Evolutionary conservation across 257 asterid species (phyloP).

Genomic region (Cruciata laevipes): DNA sequence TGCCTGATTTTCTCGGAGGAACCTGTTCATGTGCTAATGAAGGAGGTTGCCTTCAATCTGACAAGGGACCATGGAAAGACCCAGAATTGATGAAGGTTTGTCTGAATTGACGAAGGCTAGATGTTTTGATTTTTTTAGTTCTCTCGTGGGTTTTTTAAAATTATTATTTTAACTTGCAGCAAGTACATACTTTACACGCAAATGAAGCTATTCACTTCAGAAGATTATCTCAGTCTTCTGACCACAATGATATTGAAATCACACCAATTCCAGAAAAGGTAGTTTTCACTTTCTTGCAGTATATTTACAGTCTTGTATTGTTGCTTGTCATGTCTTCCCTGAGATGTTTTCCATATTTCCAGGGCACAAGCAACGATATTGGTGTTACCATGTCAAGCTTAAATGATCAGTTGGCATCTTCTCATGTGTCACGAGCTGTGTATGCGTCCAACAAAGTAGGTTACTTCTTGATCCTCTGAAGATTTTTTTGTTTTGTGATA

Average conservation of each 20-base stretch:
- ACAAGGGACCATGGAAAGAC: slow-evolving; percentile 92
- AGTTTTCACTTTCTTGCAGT: slow-evolving; percentile 5
- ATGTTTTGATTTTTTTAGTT: not conserved
- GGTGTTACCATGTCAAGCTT: slow-evolving; percentile 27
- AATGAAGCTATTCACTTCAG: slow-evolving; percentile 41
- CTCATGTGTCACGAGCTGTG: slow-evolving; percentile 23
- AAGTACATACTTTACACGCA: slow-evolving; percentile 55
- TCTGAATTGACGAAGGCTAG: too few relatives aligned
- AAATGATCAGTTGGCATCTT: slow-evolving; percentile 29
- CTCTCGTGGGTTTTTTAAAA: slow-evolving; percentile 18
- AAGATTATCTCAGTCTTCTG: slow-evolving; percentile 42
- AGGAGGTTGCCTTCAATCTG: slow-evolving; percentile 89
- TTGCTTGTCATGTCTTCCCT: slow-evolving; percentile 2
- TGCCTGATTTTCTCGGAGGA: slow-evolving; percentile 98
- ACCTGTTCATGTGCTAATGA: slow-evolving; percentile 71
- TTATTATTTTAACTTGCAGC: slow-evolving; percentile 63
- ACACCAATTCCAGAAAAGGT: slow-evolving; percentile 48
- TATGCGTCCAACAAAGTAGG: slow-evolving; percentile 32
- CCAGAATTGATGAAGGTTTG: slow-evolving; percentile 78
- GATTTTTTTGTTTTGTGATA: not conserved
- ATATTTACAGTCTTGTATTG: slow-evolving; percentile 11
- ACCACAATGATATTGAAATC: slow-evolving; percentile 48
- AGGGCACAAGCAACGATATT: slow-evolving; percentile 32
- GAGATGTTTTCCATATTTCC: slow-evolving; percentile 19
- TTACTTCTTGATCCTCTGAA: not conserved